A percentile compares a stretch with the other conserved stretches of the same genome.
Conservation (phyloP, 73 alveolate genomes). For the Stentor roeselii region DNA sequence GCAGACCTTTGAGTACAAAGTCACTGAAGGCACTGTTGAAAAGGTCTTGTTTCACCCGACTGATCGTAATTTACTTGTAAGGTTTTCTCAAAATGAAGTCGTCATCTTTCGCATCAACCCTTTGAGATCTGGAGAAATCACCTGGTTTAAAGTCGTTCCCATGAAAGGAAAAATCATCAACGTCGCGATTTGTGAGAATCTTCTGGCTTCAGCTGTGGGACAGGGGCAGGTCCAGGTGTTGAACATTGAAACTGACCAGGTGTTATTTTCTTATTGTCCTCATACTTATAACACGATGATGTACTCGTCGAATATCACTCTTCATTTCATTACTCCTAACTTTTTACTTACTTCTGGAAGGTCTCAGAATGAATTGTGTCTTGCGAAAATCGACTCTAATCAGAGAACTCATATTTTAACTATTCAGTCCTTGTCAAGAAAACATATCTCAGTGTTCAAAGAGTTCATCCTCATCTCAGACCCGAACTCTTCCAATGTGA, state of each 20-base stretch:
- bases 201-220: slow-evolving; percentile 18
- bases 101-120: neutral
- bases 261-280: neutral
- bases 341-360: slow-evolving; percentile 17
- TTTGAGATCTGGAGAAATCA: neutral
- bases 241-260: neutral
- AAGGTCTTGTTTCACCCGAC: slow-evolving; percentile 9
- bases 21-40: neutral
- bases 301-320: neutral
- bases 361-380: slow-evolving; percentile 21
- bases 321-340: slow-evolving; percentile 9
- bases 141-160: slow-evolving; percentile 21
- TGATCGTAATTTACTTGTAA: neutral
- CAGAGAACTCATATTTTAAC: neutral
- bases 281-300: slow-evolving; percentile 19
- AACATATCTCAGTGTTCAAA: neutral
- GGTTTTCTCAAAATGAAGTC: neutral
- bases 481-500: neutral
- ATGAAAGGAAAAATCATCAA: neutral
- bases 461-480: neutral
- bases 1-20: neutral
- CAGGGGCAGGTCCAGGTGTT: neutral
- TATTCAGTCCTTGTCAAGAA: neutral
- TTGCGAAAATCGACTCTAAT: neutral
- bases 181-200: neutral